Evolutionary conservation across 2,329 filamentous ascomycete species (phyloP).

Genomic region (Coleophoma cylindrospora): DNA sequence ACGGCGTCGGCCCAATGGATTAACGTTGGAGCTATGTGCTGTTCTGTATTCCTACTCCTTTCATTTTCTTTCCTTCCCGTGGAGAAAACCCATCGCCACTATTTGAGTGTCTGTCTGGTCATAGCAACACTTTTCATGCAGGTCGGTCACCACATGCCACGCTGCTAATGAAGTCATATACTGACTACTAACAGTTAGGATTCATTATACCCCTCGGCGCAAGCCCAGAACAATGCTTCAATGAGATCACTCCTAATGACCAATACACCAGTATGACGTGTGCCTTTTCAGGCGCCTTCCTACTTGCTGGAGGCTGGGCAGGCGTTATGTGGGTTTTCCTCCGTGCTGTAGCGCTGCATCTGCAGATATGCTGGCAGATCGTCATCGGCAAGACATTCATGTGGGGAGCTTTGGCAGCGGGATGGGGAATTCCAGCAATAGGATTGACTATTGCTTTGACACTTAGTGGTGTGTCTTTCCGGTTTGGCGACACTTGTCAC

Average conservation of each 20-base stretch:
- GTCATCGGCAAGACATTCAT: slow-evolving; percentile 87
- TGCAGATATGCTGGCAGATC: slow-evolving; percentile 97
- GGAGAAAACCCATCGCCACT: slow-evolving; percentile 88
- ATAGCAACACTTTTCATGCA: slow-evolving; percentile 73
- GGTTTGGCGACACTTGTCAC: slow-evolving; percentile 86
- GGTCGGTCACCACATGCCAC: slow-evolving; percentile 45
- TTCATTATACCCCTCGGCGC: slow-evolving; percentile 84
- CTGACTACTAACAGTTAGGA: slow-evolving; percentile 56
- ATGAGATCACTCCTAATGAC: slow-evolving; percentile 87
- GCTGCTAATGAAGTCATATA: slow-evolving; percentile 1
- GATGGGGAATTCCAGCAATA: slow-evolving; percentile 78
- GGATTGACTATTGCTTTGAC: slow-evolving; percentile 73
- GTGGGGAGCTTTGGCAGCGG: slow-evolving; percentile 72
- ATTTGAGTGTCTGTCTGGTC: slow-evolving; percentile 83
- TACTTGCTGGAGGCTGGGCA: slow-evolving; percentile 81
- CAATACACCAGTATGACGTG: slow-evolving; percentile 81
- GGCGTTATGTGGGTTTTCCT: slow-evolving; percentile 89
- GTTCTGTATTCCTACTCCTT: slow-evolving; percentile 69
- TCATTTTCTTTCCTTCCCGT: slow-evolving; percentile 79
- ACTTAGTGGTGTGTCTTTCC: slow-evolving; percentile 88
- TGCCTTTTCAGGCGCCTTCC: slow-evolving; percentile 79
- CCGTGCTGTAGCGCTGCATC: slow-evolving; percentile 83
- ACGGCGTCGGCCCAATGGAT: slow-evolving; percentile 74
- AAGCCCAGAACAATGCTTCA: slow-evolving; percentile 76
- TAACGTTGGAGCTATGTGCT: slow-evolving; percentile 67